These are phyloP conservation scores for Aureobasidium sp. DNA, from an alignment of 2,329 filamentous ascomycete species.

Conservation along the genomic window DNA sequence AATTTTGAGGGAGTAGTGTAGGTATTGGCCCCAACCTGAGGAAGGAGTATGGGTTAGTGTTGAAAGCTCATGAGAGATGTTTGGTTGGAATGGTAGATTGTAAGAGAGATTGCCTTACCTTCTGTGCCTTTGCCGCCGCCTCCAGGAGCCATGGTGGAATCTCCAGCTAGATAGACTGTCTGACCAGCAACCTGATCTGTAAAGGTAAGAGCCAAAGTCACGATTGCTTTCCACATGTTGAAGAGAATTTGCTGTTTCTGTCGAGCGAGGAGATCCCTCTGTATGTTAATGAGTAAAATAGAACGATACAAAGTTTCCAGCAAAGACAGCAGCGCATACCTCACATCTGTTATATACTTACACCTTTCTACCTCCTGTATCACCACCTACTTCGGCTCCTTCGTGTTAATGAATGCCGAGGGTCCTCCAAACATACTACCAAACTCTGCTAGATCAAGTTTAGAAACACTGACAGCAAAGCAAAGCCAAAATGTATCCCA, in stretches of 20 bases:
- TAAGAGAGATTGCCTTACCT: conserved; percentile 22
- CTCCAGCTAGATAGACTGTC: conserved; percentile 50
- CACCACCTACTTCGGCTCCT: not conserved
- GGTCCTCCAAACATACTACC: not conserved
- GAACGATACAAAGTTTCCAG: not conserved
- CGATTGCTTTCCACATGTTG: not conserved
- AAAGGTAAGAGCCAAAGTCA: not conserved
- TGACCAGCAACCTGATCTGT: conserved; percentile 11
- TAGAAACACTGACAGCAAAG: not conserved
- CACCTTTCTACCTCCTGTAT: not conserved
- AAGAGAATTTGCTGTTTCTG: not conserved
- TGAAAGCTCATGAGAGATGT: not conserved
- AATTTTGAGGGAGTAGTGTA: conserved; percentile 43
- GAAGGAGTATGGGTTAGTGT: not conserved
- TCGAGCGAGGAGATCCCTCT: not conserved
- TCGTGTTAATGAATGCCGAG: conserved; percentile 1
- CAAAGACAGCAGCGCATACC: not conserved
- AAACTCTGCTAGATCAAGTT: not conserved
- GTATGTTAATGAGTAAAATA: not conserved
- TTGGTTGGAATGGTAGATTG: not conserved
- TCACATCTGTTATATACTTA: not conserved
- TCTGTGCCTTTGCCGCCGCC: conserved; percentile 36
- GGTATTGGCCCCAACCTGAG: conserved; percentile 54
- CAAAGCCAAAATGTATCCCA: not conserved
- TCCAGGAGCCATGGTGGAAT: conserved; percentile 51